These are phyloP conservation scores for Balansia obtecta DNA, from an alignment of 2,329 filamentous ascomycete genomes.

Conservation along the genomic window DNA sequence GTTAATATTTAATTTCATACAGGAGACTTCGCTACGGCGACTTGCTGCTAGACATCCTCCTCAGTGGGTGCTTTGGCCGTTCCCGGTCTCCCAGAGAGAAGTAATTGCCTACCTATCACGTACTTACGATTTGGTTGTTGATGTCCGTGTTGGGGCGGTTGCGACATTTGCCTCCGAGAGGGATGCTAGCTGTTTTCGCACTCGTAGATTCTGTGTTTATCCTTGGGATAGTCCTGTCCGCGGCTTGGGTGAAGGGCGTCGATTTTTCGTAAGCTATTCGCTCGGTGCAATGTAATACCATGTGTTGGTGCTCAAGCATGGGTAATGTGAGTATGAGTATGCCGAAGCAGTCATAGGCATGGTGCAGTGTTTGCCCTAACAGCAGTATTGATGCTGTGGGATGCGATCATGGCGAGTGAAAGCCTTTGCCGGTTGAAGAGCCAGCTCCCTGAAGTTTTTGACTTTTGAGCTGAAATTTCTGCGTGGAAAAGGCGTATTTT, in stretches of 20 bases:
- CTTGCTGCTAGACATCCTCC: conserved; percentile 39
- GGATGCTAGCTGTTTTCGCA: neutral
- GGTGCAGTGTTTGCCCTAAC: too few species aligned
- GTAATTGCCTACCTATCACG: conserved; percentile 34
- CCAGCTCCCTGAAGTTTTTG: neutral
- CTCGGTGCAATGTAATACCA: too few species aligned
- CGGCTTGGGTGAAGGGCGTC: neutral
- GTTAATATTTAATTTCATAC: conserved; percentile 31
- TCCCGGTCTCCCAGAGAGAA: conserved; percentile 39
- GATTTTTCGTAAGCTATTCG: too few species aligned
- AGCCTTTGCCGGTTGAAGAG: too few species aligned
- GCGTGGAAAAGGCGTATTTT: neutral
- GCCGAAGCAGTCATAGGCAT: too few species aligned
- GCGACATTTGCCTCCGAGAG: conserved; percentile 23
- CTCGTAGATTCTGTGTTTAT: too few species aligned
- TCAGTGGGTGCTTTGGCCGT: conserved; percentile 41
- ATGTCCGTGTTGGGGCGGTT: conserved; percentile 39
- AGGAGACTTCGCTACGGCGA: conserved; percentile 40
- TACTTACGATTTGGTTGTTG: conserved; percentile 24
- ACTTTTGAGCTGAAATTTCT: neutral
- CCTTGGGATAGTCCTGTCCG: neutral
- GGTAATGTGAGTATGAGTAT: too few species aligned
- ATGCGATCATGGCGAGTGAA: too few species aligned
- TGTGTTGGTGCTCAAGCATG: too few species aligned
- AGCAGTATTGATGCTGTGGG: too few species aligned